Evolutionary conservation across 1,284 basidiomycete genomes (phyloP).

Genomic region (Cryptococcus sp.): DNA sequence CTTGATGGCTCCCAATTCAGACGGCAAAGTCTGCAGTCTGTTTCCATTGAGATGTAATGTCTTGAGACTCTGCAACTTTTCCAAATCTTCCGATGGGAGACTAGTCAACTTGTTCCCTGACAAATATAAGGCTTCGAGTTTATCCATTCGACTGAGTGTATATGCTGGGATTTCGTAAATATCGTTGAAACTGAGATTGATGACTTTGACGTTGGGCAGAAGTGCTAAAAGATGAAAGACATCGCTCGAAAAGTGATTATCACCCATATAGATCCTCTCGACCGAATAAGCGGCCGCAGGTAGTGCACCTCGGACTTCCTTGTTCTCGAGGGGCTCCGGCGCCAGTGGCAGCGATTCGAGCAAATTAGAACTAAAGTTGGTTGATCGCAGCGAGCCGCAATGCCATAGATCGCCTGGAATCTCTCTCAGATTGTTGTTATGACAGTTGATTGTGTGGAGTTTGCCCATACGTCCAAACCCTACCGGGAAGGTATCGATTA

Average conservation of each 20-base stretch:
- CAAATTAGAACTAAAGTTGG: conserved; percentile 90
- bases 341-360: conserved; percentile 70
- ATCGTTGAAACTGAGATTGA: conserved; percentile 95
- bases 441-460: conserved; percentile 75
- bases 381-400: conserved; percentile 65
- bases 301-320: not conserved
- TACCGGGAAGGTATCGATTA: conserved; percentile 70
- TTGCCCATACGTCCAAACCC: conserved; percentile 73
- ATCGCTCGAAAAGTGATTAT: conserved; percentile 84
- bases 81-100: conserved; percentile 83
- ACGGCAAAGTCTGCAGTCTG: conserved; percentile 84
- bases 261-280: conserved; percentile 71
- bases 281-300: conserved; percentile 37
- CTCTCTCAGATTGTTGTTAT: conserved; percentile 84
- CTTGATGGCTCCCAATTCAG: conserved; percentile 79
- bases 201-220: conserved; percentile 68
- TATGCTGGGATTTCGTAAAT: conserved; percentile 80
- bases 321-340: conserved; percentile 41
- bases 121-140: conserved; percentile 82
- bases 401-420: conserved; percentile 79
- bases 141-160: conserved; percentile 66
- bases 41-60: conserved; percentile 92
- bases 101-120: conserved; percentile 89
- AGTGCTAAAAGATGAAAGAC: conserved; percentile 69
- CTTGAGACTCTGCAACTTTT: conserved; percentile 61